Base-by-base conservation (phyloP, 2,329 filamentous ascomycete species). In the Fonsecaea monophora region DNA sequence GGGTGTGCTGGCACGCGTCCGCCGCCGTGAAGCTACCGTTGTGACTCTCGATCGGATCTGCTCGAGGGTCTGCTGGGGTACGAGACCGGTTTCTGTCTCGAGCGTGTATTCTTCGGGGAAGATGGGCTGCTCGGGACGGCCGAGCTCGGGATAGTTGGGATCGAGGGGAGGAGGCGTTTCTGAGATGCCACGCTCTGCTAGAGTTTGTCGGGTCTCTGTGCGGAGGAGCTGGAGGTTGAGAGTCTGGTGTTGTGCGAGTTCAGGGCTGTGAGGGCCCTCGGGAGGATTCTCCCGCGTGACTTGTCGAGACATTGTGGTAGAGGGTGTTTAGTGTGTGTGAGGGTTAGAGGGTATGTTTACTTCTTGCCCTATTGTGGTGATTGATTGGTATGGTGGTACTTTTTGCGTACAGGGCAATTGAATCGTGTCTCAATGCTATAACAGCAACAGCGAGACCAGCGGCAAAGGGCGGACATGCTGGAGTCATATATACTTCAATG, bases 1-100 rank as follows among this genome's bases (percentile, higher is more conserved):
- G 9, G 67, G 61, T 32, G 64, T 55, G 35, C 55, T 71, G 68
- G 54, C 21, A 34, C 53, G 61, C 37, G 50, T 37, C 81, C 77
- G 62, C 80, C 76, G 3, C 38, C 62, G 56, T 9, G 58, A 48
- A 34, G 53, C 21, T 7, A 53, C 83, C 81, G 2, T 80, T 81
- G 0, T 81, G 81, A 57, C 89, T 60, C 64, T 66, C 7, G 71
- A 68, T 65, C 70, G 71, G 58, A 74, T 62, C 60, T 63, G 85
- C 4, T 90, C 86, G 71, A 78, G 79, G 30, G 83, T 76, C 38
- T 79, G 78, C 70, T 80, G 81, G 25, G 86, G 81, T 71, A 92
- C 90, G 61, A 86, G 82, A 15, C 90, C 90, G 0, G 78, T 75
- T 3, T 80, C 77, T 1, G 85, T 87, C 76, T 91, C 89, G 62